Base-by-base conservation (phyloP, 139 green algal species). In the Volvox reticuliferus region DNA sequence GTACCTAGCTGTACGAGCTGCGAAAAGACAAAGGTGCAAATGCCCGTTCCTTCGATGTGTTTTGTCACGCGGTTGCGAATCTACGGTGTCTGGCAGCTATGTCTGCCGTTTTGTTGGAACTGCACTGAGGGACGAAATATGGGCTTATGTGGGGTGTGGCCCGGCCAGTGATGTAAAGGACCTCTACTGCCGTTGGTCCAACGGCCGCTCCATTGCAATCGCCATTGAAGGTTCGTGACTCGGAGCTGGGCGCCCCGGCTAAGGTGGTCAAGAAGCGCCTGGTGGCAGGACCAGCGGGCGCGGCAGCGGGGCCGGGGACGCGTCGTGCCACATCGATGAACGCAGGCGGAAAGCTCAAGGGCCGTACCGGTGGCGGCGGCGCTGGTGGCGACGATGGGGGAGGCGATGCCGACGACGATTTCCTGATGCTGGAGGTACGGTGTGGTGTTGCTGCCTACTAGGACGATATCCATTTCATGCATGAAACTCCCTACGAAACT, bases 191-290 rank as follows among this genome's bases (percentile, higher is more conserved):
- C 65, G 12, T 73, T 73, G 65, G 65, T 73, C 65, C 65, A 73
- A 73, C 5, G 6, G 2, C 65, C 16, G 21, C 65, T 28, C 88
- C 93, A 55, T 9, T 55, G 44, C 44, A 55, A 55, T 55, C n/a
- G 44, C 44, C 9, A 55, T 55, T 55, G 44, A 55, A 97, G 91
- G 96, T 96, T 65, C 89, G 73, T 62, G 89, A 86, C 0, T 89
- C 88, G 28, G 94, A 98, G 94, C 80, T 97, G 83, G 37, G 12
- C 13, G 68, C 84, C 28, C 97, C 97, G 1, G 91, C 81, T 55
- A 98, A 98, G 89, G 55, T 92, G 22, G 88, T 96, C 12, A 95
- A 94, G 63, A 97, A 97, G 82, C 94, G 96, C n/a, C 63, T 82
- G 24, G 35, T 90, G 65, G 62, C 77, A 24, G 61, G 73, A 75